phyloP scores from a whole-genome alignment of 805 yeast species.

The Pichia exigua region DNA sequence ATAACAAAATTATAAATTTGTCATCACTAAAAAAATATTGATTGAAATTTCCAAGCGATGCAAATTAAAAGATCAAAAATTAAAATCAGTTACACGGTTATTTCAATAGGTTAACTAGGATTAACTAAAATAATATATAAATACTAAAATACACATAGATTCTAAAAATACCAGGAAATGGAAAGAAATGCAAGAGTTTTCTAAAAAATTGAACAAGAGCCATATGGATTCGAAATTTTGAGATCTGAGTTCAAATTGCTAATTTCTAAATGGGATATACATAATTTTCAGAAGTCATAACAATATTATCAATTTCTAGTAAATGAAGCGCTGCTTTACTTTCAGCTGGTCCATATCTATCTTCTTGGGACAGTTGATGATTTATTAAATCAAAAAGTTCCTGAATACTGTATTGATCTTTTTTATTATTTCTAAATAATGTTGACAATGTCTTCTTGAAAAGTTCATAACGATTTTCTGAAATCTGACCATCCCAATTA shows the following conservation, averaged over 20 bases:
- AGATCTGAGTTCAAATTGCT: background rate
- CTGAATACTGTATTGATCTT: constrained; percentile 29
- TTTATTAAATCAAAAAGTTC: constrained; percentile 21
- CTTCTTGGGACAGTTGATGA: constrained; percentile 33
- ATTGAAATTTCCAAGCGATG: background rate
- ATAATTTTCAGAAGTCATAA: constrained; percentile 41
- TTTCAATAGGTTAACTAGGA: background rate
- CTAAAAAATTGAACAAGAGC: background rate
- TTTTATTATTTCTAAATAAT: constrained; percentile 31
- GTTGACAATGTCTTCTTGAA: constrained; percentile 41
- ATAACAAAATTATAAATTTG: background rate
- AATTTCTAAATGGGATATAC: constrained; percentile 39
- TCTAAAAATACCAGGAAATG: background rate
- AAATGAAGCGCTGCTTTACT: constrained; percentile 35
- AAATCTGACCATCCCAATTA: constrained; percentile 31
- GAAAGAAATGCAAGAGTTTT: background rate
- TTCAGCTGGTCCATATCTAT: constrained; percentile 37
- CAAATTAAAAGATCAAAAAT: background rate
- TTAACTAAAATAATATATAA: background rate
- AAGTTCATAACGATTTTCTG: constrained; percentile 40
- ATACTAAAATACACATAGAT: background rate
- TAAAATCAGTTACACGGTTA: too few species aligned
- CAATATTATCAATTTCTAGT: constrained; percentile 37
- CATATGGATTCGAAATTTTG: too few species aligned
- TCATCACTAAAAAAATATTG: background rate